A percentile compares a stretch with the other conserved stretches of the same genome.
Conservation (phyloP, 2,329 filamentous ascomycete genomes). For the Graphilbum fragrans region DNA sequence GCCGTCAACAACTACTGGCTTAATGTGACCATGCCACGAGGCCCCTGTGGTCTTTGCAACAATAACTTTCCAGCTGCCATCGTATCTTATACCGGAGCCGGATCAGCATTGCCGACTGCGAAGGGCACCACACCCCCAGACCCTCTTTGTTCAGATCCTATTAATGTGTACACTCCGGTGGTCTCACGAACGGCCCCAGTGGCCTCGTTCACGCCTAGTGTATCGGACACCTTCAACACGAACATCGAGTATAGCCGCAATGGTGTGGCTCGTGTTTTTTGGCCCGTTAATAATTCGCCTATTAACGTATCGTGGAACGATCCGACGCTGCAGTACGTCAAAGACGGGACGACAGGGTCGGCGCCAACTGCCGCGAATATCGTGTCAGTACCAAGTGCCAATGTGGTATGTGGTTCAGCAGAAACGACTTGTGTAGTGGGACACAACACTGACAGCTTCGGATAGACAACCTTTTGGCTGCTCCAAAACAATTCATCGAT, state of each 20-base stretch:
- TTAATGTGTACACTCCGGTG: conserved; percentile 9
- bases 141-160: conserved; percentile 10
- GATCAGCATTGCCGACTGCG: conserved; percentile 12
- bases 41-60: conserved; percentile 13
- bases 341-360: too few relatives aligned
- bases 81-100: conserved; percentile 15
- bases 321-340: too few relatives aligned
- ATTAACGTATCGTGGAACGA: too few relatives aligned
- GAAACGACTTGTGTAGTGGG: too few relatives aligned
- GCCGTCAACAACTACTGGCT: conserved; percentile 28
- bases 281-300: too few relatives aligned
- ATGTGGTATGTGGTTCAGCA: too few relatives aligned
- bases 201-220: conserved; percentile 9
- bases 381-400: too few relatives aligned
- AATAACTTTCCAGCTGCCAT: conserved; percentile 17
- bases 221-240: conserved; percentile 6
- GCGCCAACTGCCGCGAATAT: too few relatives aligned
- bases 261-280: too few relatives aligned
- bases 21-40: conserved; percentile 21
- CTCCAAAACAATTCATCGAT: too few relatives aligned
- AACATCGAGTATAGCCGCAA: conserved; percentile 2
- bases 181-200: conserved; percentile 10
- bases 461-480: too few relatives aligned
- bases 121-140: conserved; percentile 14
- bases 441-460: too few relatives aligned